Percentiles rank a stretch among this genome's conserved stretches.
Evolutionary conservation across 2,329 filamentous ascomycete genomes (phyloP).

Genomic region (Mycosphaerella sp.): DNA sequence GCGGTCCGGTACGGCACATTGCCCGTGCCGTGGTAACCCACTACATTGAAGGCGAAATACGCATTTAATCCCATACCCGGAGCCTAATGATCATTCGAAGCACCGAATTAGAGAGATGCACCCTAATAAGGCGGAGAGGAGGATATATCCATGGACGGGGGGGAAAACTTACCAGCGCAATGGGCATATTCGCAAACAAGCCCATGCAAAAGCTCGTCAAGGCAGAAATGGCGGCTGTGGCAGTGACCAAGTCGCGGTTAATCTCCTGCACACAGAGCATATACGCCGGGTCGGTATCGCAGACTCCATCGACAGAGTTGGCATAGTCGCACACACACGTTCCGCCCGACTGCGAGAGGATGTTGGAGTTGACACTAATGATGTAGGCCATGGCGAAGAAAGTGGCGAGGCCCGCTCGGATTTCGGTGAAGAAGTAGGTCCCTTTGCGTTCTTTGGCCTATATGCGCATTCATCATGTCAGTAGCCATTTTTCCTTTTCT

Average conservation of each 20-base stretch:
- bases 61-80: slow-evolving; percentile 79
- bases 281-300: slow-evolving; percentile 53
- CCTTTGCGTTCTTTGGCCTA: slow-evolving; percentile 65
- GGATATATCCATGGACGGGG: too few relatives aligned
- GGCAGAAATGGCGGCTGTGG: slow-evolving; percentile 74
- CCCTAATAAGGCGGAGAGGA: too few relatives aligned
- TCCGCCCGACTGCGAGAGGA: slow-evolving; percentile 65
- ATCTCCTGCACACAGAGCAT: slow-evolving; percentile 55
- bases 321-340: slow-evolving; percentile 62
- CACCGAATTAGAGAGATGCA: too few relatives aligned
- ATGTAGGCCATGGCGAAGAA: slow-evolving; percentile 68
- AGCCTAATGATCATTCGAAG: slow-evolving; percentile 25
- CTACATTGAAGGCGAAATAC: slow-evolving; percentile 77
- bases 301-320: slow-evolving; percentile 43
- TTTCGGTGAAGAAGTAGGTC: slow-evolving; percentile 73
- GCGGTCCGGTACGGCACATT: slow-evolving; percentile 68
- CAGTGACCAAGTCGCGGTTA: slow-evolving; percentile 74
- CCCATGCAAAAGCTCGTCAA: slow-evolving; percentile 79
- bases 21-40: slow-evolving; percentile 69
- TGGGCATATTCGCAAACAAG: slow-evolving; percentile 72
- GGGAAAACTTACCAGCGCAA: slow-evolving; percentile 48
- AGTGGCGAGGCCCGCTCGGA: slow-evolving; percentile 74
- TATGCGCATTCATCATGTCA: slow-evolving; percentile 16
- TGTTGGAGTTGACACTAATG: slow-evolving; percentile 57
- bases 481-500: background rate